phyloP scores from a whole-genome alignment of 1,139 yeast genomes.

The Saccharomyces hybrid region DNA sequence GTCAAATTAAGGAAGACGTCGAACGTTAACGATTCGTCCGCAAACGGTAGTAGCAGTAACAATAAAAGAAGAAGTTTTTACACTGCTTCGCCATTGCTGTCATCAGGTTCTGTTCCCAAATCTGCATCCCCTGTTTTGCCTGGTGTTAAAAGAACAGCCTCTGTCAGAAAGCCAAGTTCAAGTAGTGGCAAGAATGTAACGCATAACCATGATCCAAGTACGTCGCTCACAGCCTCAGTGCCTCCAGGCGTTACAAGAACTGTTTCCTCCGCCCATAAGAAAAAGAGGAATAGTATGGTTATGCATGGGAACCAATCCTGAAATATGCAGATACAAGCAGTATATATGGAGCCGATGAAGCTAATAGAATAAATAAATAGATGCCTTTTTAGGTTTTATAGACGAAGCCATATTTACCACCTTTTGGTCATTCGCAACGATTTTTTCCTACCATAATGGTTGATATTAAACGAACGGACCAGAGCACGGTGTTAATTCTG shows the following conservation, averaged over 20 bases:
- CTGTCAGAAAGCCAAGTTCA: conserved; percentile 17
- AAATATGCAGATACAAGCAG: neutral
- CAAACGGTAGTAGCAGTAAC: conserved; percentile 4
- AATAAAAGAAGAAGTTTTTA: conserved; percentile 24
- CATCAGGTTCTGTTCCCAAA: conserved; percentile 6
- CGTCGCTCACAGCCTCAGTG: neutral
- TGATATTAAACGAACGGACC: neutral
- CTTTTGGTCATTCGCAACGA: neutral
- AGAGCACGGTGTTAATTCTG: neutral
- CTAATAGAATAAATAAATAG: neutral
- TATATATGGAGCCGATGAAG: neutral
- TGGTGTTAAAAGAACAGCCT: conserved; percentile 26
- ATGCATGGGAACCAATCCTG: neutral
- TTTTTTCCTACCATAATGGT: neutral
- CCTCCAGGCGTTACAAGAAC: neutral
- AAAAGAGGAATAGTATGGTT: neutral
- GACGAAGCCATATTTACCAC: neutral
- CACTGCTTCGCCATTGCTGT: conserved; percentile 14
- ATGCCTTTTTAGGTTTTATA: neutral
- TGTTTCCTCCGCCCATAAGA: neutral
- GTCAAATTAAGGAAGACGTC: conserved; percentile 10
- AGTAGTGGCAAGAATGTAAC: neutral
- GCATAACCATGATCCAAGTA: neutral
- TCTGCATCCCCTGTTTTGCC: conserved; percentile 20
- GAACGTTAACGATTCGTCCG: neutral